Evolutionary conservation across 208 protist genomes (phyloP), one percentile per base, ranked within the genome.

Genomic region (Wallacemonas sp.): DNA sequence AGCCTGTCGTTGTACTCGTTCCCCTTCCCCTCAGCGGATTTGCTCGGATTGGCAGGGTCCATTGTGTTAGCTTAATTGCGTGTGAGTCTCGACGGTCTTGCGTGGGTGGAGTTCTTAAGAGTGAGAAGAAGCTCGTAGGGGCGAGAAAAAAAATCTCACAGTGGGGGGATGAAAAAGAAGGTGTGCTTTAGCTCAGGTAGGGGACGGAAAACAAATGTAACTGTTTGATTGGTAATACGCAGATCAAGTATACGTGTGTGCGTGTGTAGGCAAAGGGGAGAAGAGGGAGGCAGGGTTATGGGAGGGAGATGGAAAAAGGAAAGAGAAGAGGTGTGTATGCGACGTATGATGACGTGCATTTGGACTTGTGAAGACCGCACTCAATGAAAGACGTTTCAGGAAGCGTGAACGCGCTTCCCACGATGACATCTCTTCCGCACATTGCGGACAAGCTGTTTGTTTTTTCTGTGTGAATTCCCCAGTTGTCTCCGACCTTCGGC

Each of bases 101-200:
- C 67, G 55, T 3, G 46, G 62, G 55, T 44, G 41, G 70, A 61
- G 69, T 39, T 75, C 52, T 11, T 44, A 43, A 17, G 43, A 29
- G 47, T 56, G 70, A 67, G 34, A 27, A 56, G 30, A 36, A 65
- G 49, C 8, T 27, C 24, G 49, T 57, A 57, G 27, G 16, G 49
- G 17, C 5, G 9, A 24, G 44, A 24, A 49, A 24, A 49, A 24
- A 24, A 24, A 49, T n/a, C n/a, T n/a, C n/a, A n/a, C n/a, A n/a
- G n/a, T 11, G 8, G 27, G 36, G n/a, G 16, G 4, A 56, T 43
- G 43, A 58, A 39, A 43, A 29, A 33, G 44, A 61, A 63, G 36
- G 68, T 61, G 34, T 56, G 1, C 61, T 49, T 71, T 46, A 14
- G 30, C 24, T 34, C 24, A 21, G 23, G 23, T 21, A 4, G 38